A percentile compares a stretch with the other conserved stretches of the same genome.
Conservation (phyloP, 2,329 filamentous ascomycete species). For the Cadophora sp. region DNA sequence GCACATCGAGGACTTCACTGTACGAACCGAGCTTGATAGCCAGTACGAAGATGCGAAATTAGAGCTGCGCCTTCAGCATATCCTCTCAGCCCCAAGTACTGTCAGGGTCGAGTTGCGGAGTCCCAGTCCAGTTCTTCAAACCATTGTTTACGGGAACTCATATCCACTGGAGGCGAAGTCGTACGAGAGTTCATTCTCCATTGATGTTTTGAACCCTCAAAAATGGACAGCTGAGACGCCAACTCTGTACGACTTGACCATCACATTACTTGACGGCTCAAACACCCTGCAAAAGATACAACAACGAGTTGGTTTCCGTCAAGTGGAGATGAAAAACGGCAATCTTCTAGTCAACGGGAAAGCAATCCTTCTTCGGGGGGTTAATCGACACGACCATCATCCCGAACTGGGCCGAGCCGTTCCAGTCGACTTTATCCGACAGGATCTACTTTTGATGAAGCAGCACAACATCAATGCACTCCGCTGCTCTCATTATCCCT, state of each 20-base stretch:
- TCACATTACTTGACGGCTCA: slow-evolving; percentile 50
- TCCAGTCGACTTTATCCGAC: slow-evolving; percentile 56
- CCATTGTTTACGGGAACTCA: slow-evolving; percentile 1
- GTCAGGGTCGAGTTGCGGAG: slow-evolving; percentile 21
- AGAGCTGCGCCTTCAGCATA: slow-evolving; percentile 12
- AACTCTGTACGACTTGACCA: slow-evolving; percentile 61
- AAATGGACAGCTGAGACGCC: slow-evolving; percentile 75
- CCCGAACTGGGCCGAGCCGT: slow-evolving; percentile 60
- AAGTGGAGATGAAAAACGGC: slow-evolving; percentile 66
- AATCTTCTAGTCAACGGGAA: slow-evolving; percentile 68
- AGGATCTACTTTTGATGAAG: slow-evolving; percentile 61
- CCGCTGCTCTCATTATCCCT: slow-evolving; percentile 72
- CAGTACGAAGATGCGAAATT: slow-evolving; percentile 55
- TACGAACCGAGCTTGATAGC: slow-evolving; percentile 60
- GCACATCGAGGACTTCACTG: slow-evolving; percentile 63
- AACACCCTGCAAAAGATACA: slow-evolving; percentile 44
- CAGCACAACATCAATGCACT: slow-evolving; percentile 71
- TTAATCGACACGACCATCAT: slow-evolving; percentile 76
- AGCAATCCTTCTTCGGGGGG: slow-evolving; percentile 66
- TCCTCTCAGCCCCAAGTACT: slow-evolving; percentile 8
- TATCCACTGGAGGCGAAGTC: neutral
- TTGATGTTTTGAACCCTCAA: slow-evolving; percentile 55
- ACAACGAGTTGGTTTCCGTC: slow-evolving; percentile 68
- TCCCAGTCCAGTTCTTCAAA: neutral
- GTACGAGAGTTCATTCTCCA: neutral